Conservation (phyloP, 192 early-diverging fungal species). For the Podila epicladia region DNA sequence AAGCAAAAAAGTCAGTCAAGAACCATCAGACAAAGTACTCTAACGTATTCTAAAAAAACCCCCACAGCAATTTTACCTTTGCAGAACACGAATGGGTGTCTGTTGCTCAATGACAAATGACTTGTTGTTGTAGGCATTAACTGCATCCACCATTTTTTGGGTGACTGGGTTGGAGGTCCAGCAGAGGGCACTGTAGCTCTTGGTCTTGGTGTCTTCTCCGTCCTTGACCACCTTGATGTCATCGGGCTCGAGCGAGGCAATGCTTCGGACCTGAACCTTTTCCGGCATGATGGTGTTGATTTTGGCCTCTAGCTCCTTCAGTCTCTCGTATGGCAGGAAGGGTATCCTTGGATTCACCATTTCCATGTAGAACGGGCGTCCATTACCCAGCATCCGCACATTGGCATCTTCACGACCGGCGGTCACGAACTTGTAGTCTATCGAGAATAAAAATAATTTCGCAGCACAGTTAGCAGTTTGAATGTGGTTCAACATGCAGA, state of each 20-base stretch:
- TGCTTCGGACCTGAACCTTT: constrained; percentile 62
- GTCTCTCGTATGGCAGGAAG: constrained; percentile 39
- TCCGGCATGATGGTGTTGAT: constrained; percentile 53
- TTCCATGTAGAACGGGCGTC: constrained; percentile 93
- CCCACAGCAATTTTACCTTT: constrained; percentile 55
- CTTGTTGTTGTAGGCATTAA: constrained; percentile 59
- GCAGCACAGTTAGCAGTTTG: background rate
- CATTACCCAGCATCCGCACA: constrained; percentile 93
- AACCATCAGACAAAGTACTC: background rate
- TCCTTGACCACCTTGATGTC: constrained; percentile 74
- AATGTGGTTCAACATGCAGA: background rate
- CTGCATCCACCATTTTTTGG: constrained; percentile 58
- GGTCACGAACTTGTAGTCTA: constrained; percentile 79
- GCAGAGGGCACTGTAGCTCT: constrained; percentile 76
- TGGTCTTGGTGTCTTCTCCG: constrained; percentile 80
- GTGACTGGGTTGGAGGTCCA: constrained; percentile 70
- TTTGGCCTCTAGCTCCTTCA: constrained; percentile 58
- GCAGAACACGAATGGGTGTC: constrained; percentile 79
- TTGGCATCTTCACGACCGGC: constrained; percentile 95
- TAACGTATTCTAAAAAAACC: background rate
- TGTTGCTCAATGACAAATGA: constrained; percentile 69
- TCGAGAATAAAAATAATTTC: background rate
- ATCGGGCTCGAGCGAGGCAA: constrained; percentile 45
- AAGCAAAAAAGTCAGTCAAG: background rate
- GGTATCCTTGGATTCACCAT: constrained; percentile 79